Percentiles rank a stretch among this genome's conserved stretches.
Evolutionary conservation across 257 asterid genomes (phyloP).

Genomic region (Coffea eugenioides): DNA sequence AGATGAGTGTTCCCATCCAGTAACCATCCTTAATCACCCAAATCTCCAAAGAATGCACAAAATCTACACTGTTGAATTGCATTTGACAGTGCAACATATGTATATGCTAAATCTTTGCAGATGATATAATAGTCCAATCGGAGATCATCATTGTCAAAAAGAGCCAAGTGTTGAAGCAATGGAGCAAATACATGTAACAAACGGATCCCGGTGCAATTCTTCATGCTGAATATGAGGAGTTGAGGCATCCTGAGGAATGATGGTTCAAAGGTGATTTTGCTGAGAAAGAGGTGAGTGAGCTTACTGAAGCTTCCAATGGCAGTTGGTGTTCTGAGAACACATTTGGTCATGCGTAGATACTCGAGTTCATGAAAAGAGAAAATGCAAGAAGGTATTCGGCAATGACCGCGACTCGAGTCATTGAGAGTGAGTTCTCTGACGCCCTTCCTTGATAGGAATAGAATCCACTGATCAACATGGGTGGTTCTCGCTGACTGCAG

Average conservation of each 20-base stretch:
- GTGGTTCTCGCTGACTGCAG: not conserved
- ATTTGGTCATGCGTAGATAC: not conserved
- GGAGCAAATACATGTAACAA: conserved; percentile 3
- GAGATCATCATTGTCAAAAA: not conserved
- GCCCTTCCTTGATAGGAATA: not conserved
- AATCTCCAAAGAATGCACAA: too few relatives aligned
- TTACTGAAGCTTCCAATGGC: not conserved
- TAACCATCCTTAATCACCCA: too few relatives aligned
- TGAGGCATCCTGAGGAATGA: not conserved
- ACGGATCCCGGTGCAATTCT: not conserved
- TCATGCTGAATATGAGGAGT: not conserved
- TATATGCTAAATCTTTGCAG: not conserved
- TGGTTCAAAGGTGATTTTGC: not conserved
- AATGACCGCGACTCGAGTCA: not conserved
- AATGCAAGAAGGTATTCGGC: too few relatives aligned
- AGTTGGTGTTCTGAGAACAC: not conserved
- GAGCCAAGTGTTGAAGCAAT: not conserved
- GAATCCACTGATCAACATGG: conserved; percentile 1
- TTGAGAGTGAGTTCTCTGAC: conserved; percentile 5
- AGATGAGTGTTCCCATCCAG: too few relatives aligned
- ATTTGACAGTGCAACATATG: not conserved
- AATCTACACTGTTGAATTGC: not conserved
- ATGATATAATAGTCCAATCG: not conserved
- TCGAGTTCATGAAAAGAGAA: not conserved
- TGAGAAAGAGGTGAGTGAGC: not conserved